Conservation (phyloP, 139 green algal genomes). For the Chlorella sp. region DNA sequence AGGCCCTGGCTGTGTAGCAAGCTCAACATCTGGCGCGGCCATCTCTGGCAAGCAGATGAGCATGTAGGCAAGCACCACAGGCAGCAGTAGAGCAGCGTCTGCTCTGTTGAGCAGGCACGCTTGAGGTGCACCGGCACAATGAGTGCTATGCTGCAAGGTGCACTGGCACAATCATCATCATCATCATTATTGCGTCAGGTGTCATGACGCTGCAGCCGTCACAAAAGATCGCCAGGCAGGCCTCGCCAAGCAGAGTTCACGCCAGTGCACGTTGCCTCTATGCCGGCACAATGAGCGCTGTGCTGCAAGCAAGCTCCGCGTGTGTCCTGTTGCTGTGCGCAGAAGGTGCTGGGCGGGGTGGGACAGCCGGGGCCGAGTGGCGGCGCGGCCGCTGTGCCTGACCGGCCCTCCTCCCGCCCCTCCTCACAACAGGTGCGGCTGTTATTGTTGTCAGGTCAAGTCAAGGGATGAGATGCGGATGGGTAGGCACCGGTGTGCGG, state of each 20-base stretch:
- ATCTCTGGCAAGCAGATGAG: background rate
- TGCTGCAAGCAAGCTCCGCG: background rate
- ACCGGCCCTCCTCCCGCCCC: conserved; percentile 8
- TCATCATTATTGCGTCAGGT: too few species aligned
- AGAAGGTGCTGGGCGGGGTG: conserved; percentile 14
- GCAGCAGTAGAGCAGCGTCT: background rate
- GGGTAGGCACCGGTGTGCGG: background rate
- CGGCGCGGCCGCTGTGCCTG: conserved; percentile 4
- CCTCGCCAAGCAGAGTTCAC: too few species aligned
- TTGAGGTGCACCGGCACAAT: background rate
- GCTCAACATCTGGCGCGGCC: background rate
- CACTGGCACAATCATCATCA: too few species aligned
- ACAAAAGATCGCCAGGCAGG: too few species aligned
- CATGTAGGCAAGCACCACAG: background rate
- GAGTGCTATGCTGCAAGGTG: too few species aligned
- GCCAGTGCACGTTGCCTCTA: too few species aligned
- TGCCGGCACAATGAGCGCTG: too few species aligned
- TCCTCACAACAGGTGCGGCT: conserved; percentile 2
- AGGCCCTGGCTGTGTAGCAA: background rate
- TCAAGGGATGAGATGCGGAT: background rate
- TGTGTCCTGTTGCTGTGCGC: background rate
- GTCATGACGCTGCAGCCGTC: too few species aligned
- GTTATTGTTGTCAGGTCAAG: background rate
- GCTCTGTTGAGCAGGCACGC: background rate
- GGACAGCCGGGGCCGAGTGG: conserved; percentile 1